Percentiles rank a stretch among this genome's conserved stretches.
phyloP scores from a whole-genome alignment of 306 rosid genomes.

The Citrullus amarus region DNA sequence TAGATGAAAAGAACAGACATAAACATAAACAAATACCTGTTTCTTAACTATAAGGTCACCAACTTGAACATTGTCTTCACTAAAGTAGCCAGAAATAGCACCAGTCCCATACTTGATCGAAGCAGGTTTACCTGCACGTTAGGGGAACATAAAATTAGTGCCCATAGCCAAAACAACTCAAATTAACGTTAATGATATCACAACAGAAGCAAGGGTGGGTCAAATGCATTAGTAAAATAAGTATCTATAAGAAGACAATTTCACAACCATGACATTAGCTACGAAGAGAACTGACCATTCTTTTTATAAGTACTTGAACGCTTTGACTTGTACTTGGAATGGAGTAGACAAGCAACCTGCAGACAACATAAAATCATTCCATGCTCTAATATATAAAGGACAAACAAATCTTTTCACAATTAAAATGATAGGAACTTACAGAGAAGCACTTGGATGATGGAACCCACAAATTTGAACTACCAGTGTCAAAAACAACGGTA shows the following conservation, averaged over 20 bases:
- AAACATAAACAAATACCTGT: conserved; percentile 24
- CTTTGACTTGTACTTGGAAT: conserved; percentile 36
- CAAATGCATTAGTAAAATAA: neutral
- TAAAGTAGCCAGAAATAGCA: conserved; percentile 41
- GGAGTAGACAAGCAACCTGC: conserved; percentile 45
- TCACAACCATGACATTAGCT: neutral
- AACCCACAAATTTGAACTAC: conserved; percentile 83
- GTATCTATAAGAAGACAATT: neutral
- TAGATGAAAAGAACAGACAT: neutral
- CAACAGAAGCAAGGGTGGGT: neutral
- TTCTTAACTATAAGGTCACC: conserved; percentile 37
- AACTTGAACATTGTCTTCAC: conserved; percentile 35
- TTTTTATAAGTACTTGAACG: conserved; percentile 35
- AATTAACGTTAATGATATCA: neutral
- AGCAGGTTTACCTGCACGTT: conserved; percentile 33
- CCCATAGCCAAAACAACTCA: neutral
- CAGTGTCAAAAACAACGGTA: conserved; percentile 72
- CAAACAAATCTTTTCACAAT: neutral
- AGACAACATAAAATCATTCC: neutral
- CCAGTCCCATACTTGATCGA: conserved; percentile 47
- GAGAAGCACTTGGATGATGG: conserved; percentile 83
- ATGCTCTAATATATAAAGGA: neutral
- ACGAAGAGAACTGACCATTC: conserved; percentile 26
- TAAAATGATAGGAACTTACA: conserved; percentile 26
- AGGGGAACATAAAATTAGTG: neutral